A percentile compares a stretch with the other conserved stretches of the same genome.
Conservation (phyloP, 2,329 filamentous ascomycete species). For the Coniochaeta prunicola region DNA sequence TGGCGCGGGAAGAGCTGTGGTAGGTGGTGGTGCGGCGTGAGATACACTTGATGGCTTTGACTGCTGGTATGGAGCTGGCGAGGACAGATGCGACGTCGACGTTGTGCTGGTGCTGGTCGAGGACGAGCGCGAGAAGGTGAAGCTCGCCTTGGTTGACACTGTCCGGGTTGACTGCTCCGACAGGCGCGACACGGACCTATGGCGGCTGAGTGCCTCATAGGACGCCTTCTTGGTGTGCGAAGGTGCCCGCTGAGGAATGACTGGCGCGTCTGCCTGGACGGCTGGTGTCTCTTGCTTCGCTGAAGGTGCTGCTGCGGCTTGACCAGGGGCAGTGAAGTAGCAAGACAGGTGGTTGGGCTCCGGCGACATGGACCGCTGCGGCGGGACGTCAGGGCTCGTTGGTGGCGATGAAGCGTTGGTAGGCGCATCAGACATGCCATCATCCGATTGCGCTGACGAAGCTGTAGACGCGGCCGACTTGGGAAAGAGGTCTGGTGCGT, state of each 20-base stretch:
- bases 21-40: constrained; percentile 19
- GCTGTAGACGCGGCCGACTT: constrained; percentile 42
- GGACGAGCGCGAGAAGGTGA: constrained; percentile 48
- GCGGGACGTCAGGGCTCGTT: constrained; percentile 58
- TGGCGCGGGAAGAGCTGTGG: constrained; percentile 18
- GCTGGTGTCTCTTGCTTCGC: neutral
- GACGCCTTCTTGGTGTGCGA: constrained; percentile 77
- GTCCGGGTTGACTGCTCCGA: constrained; percentile 47
- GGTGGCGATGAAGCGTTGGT: constrained; percentile 54
- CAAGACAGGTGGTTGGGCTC: constrained; percentile 61
- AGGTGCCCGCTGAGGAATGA: constrained; percentile 69
- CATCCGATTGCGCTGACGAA: constrained; percentile 51
- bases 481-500: constrained; percentile 71
- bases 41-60: constrained; percentile 11
- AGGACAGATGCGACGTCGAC: constrained; percentile 32
- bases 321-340: constrained; percentile 51
- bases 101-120: constrained; percentile 42
- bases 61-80: constrained; percentile 13
- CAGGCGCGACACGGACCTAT: constrained; percentile 37
- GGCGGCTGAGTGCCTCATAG: constrained; percentile 60
- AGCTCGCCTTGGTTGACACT: constrained; percentile 49
- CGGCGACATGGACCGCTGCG: constrained; percentile 43
- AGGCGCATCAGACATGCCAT: constrained; percentile 61
- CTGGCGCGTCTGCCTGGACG: constrained; percentile 44
- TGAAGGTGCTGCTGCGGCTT: constrained; percentile 27